Conservation (phyloP, 441 rosid species). For the Theobroma grandiflorum region DNA sequence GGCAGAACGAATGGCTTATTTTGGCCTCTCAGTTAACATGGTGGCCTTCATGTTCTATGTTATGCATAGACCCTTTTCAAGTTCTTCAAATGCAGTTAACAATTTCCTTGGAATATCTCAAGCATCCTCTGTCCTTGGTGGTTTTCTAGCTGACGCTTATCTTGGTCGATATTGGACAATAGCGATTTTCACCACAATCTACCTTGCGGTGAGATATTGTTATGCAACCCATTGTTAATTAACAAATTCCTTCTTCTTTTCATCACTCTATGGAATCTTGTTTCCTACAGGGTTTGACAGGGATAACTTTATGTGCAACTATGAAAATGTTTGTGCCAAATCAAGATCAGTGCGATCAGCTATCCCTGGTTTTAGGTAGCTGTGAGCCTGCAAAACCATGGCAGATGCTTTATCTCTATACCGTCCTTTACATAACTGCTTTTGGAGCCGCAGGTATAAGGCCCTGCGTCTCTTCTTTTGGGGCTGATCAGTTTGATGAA, state of each 20-base stretch:
- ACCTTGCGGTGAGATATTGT: conserved; percentile 67
- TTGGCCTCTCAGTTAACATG: conserved; percentile 95
- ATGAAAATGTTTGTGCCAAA: conserved; percentile 66
- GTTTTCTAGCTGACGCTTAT: conserved; percentile 95
- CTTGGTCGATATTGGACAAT: conserved; percentile 96
- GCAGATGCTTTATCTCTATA: conserved; percentile 82
- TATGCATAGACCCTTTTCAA: conserved; percentile 85
- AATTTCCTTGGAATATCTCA: conserved; percentile 94
- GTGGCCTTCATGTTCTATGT: conserved; percentile 89
- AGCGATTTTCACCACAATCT: conserved; percentile 87
- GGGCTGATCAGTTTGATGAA: conserved; percentile 98
- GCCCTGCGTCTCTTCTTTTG: conserved; percentile 95
- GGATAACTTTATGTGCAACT: conserved; percentile 80
- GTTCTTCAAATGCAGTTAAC: conserved; percentile 86
- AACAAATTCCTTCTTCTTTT: background rate
- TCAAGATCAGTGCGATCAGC: conserved; percentile 68
- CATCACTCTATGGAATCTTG: background rate
- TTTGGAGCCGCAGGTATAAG: conserved; percentile 96
- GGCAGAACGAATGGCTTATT: conserved; percentile 98
- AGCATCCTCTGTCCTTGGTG: conserved; percentile 90
- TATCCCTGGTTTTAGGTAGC: conserved; percentile 73
- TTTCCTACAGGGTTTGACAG: conserved; percentile 76
- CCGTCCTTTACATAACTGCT: conserved; percentile 81
- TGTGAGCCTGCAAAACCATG: conserved; percentile 84
- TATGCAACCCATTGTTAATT: background rate